phyloP scores from a whole-genome alignment of 2,329 filamentous ascomycete species.

The Podosphaera fusca region DNA sequence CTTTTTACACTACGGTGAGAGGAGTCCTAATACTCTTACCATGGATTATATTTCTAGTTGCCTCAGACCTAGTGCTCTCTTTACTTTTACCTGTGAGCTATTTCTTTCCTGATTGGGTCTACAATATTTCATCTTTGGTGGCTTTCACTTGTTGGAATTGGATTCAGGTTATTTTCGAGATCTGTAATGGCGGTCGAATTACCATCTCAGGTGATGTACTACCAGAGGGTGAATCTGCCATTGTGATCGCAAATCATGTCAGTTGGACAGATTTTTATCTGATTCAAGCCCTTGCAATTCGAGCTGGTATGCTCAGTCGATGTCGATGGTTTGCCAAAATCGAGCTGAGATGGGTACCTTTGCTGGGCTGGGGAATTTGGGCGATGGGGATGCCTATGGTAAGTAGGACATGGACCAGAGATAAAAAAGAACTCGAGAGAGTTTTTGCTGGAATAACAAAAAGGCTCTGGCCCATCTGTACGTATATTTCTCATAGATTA shows the following conservation, averaged over 20 bases:
- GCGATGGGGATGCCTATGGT: constrained; percentile 42
- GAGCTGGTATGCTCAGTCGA: constrained; percentile 32
- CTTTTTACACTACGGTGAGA: constrained; percentile 17
- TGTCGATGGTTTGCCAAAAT: constrained; percentile 40
- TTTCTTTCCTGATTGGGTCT: constrained; percentile 26
- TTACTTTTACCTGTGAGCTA: constrained; percentile 24
- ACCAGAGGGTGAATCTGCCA: constrained; percentile 30
- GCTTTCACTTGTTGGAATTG: constrained; percentile 31
- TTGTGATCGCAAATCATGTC: constrained; percentile 37
- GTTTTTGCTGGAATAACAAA: constrained; percentile 31
- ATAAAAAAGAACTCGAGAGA: constrained; percentile 30
- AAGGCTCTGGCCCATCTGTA: constrained; percentile 33
- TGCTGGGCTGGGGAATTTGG: constrained; percentile 41
- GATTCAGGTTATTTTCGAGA: constrained; percentile 33
- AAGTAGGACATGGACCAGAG: constrained; percentile 32
- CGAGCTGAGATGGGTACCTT: constrained; percentile 32
- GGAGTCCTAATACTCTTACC: constrained; percentile 23
- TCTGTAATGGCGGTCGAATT: constrained; percentile 28
- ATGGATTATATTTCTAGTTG: constrained; percentile 28
- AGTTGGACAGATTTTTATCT: constrained; percentile 41
- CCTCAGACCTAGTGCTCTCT: constrained; percentile 28
- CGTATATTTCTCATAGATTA: constrained; percentile 12
- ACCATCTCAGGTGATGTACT: constrained; percentile 28
- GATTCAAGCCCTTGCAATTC: constrained; percentile 32
- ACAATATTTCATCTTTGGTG: constrained; percentile 29